Conservation (phyloP, 192 early-diverging fungal genomes). For the Radiomyces spectabilis region DNA sequence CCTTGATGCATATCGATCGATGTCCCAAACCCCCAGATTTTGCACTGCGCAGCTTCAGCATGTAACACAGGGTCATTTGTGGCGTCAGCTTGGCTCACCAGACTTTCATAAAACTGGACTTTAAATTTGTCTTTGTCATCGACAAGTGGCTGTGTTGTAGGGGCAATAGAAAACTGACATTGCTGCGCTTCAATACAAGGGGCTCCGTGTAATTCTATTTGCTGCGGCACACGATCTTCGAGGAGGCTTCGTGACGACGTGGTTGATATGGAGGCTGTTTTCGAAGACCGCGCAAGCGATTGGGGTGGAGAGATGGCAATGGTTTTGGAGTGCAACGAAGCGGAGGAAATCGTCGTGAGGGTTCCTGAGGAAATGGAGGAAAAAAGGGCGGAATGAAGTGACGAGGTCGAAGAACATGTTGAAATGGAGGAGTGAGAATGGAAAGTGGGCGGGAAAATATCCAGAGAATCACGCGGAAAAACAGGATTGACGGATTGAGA, state of each 20-base stretch:
- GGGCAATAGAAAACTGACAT: neutral
- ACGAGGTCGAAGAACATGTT: no score
- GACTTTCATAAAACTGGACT: neutral
- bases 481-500: neutral
- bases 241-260: no score
- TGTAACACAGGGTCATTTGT: neutral
- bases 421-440: neutral
- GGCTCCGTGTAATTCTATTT: no score
- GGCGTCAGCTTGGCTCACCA: neutral
- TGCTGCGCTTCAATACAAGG: no score
- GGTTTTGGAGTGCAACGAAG: neutral
- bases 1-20: neutral
- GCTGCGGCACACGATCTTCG: no score
- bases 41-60: neutral
- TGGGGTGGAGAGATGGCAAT: neutral
- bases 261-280: neutral
- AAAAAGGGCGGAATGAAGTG: neutral
- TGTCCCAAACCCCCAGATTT: neutral
- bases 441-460: neutral
- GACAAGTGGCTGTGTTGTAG: neutral
- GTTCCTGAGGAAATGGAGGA: neutral
- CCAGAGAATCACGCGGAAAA: neutral
- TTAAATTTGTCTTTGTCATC: neutral
- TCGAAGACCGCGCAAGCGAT: neutral
- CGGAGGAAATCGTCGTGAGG: neutral